Evolutionary conservation across 2,329 filamentous ascomycete genomes (phyloP).

Genomic region (Pseudopyrenochaeta lycopersici): DNA sequence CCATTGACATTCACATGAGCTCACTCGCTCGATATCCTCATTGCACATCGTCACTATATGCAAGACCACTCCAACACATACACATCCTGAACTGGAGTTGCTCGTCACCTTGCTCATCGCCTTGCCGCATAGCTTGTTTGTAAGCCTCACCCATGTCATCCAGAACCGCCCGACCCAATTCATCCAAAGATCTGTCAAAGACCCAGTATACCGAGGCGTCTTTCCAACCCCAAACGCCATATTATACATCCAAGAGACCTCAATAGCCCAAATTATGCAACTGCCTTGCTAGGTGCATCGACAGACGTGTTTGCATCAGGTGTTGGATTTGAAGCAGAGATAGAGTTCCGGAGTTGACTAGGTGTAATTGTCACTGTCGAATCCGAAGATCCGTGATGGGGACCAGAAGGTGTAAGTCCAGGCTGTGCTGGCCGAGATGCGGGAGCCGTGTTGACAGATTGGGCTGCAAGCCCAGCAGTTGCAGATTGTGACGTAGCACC

Average conservation of each 20-base stretch:
- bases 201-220: not conserved
- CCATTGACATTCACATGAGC: not conserved
- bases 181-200: not conserved
- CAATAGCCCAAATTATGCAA: not conserved
- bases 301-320: not conserved
- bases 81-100: not conserved
- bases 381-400: conserved; percentile 10
- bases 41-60: conserved; percentile 2
- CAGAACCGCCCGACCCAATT: not conserved
- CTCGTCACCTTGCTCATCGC: not conserved
- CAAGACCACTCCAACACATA: conserved; percentile 11
- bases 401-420: not conserved
- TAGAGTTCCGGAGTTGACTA: not conserved
- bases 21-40: conserved; percentile 3
- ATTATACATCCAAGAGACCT: not conserved
- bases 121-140: not conserved
- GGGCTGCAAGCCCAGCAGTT: not conserved
- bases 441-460: not conserved
- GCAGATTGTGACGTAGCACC: not conserved
- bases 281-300: not conserved
- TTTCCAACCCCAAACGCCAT: not conserved
- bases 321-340: not conserved
- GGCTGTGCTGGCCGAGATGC: not conserved
- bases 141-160: not conserved
- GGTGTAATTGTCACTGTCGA: conserved; percentile 16